A percentile compares a stretch with the other conserved stretches of the same genome.
These are phyloP conservation scores for Pichia sp. DNA, from an alignment of 1,139 yeast species.

Conservation along the genomic window DNA sequence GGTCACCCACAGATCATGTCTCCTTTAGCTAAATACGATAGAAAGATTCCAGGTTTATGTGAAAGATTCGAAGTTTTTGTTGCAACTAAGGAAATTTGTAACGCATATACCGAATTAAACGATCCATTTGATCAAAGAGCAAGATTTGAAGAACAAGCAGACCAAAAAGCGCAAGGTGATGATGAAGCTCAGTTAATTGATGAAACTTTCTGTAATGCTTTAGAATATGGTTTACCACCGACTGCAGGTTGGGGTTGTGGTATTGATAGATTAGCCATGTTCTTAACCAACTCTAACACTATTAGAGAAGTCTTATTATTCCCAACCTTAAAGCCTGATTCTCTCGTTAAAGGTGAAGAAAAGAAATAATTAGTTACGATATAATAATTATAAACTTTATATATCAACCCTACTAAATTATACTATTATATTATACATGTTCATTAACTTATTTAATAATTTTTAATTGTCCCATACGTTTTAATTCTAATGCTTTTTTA, in stretches of 20 bases:
- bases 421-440: conserved; percentile 1
- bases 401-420: neutral
- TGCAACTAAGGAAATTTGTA: conserved; percentile 96
- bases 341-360: conserved; percentile 30
- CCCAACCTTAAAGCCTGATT: conserved; percentile 98
- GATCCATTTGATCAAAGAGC: conserved; percentile 98
- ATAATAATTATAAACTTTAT: neutral
- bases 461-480: conserved; percentile 60
- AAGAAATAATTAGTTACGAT: conserved; percentile 15
- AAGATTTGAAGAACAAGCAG: conserved; percentile 97
- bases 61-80: conserved; percentile 98
- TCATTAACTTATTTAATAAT: conserved; percentile 12
- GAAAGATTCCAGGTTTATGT: conserved; percentile 88
- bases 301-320: conserved; percentile 95
- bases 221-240: conserved; percentile 98
- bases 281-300: conserved; percentile 91
- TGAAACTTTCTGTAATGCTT: conserved; percentile 94
- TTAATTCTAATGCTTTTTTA: conserved; percentile 82
- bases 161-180: conserved; percentile 98
- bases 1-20: conserved; percentile 99
- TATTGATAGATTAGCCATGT: conserved; percentile 97
- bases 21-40: conserved; percentile 94
- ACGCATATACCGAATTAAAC: conserved; percentile 97
- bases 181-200: conserved; percentile 97
- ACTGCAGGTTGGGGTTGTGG: conserved; percentile 99